phyloP scores from a whole-genome alignment of 768 basidiomycete genomes.

The Russula sp. region DNA sequence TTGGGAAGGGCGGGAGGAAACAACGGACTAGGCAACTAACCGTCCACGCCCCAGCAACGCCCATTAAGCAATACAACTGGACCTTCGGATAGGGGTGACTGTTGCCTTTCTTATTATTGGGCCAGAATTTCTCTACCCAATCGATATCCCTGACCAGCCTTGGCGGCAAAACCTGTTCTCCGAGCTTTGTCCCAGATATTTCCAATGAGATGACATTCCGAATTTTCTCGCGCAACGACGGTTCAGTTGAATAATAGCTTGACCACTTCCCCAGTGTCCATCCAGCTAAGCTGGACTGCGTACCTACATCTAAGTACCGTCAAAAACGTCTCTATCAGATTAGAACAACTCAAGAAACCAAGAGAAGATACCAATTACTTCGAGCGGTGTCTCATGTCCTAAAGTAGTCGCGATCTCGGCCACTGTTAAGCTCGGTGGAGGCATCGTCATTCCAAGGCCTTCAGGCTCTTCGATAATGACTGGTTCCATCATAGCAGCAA shows the following conservation, averaged over 20 bases:
- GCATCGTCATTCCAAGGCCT: slow-evolving; percentile 90
- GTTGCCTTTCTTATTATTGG: slow-evolving; percentile 59
- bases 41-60: slow-evolving; percentile 89
- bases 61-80: slow-evolving; percentile 96
- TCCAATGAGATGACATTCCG: slow-evolving; percentile 95
- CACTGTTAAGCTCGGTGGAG: slow-evolving; percentile 61
- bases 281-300: slow-evolving; percentile 77
- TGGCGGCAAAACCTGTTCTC: slow-evolving; percentile 75
- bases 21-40: slow-evolving; percentile 40
- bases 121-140: slow-evolving; percentile 98
- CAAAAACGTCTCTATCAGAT: slow-evolving; percentile 9
- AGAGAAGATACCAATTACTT: slow-evolving; percentile 74
- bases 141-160: slow-evolving; percentile 82
- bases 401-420: slow-evolving; percentile 74
- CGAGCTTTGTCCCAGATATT: slow-evolving; percentile 79
- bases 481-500: slow-evolving; percentile 73
- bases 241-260: slow-evolving; percentile 70
- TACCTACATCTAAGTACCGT: slow-evolving; percentile 62
- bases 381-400: slow-evolving; percentile 72
- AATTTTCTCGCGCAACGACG: slow-evolving; percentile 71
- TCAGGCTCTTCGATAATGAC: slow-evolving; percentile 73
- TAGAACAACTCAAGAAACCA: neutral
- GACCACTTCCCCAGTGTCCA: slow-evolving; percentile 94
- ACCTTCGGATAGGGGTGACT: slow-evolving; percentile 85
- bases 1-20: slow-evolving; percentile 1